Evolutionary conservation across 1,284 basidiomycete genomes (phyloP), one percentile per base, ranked within the genome.

Genomic region (Grifola frondosa): DNA sequence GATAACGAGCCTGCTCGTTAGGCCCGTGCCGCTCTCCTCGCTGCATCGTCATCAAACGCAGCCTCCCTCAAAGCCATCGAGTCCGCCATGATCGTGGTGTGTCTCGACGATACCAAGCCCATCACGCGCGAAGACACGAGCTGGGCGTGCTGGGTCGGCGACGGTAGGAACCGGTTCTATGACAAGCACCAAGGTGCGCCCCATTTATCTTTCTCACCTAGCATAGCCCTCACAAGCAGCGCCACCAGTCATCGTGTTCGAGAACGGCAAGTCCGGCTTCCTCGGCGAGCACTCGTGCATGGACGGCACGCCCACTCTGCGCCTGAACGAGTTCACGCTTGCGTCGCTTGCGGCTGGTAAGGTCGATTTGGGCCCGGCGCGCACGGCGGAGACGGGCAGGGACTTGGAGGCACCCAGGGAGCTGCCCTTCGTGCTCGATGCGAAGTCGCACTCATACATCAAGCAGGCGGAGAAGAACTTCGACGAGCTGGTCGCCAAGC

Each of bases 261-360:
- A 92, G 52, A 91, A 93, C 54, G 97, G 93, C 42, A 90, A 93
- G 48, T 92, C 91, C 21, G 96, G 92, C 1, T 99, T 97, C 73
- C 69, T 90, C 1, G 87, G 87, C 26, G 88, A 91, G 61, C 92
- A 96, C 67, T 92, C 90, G 11, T 92, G 89, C 63, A 91, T 95
- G 90, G 96, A 97, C 61, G 96, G 96, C 33, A 98, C 94, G 0
- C 91, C 96, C 1, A 98, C 96, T 0, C 73, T 97, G 24, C 86
- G 96, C 42, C 69, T 98, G 74, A 98, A 97, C 72, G 96, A 99
- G 65, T 99, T 95, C 66, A 73, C 93, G 42, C 71, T 98, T 30
- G 90, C 82, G 12, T 79, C 87, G 1, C 71, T 98, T 33, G 83
- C 82, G 6, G 72, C 79, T n/a, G 80, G 81, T 57, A 94, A 91